Percentiles rank a stretch among this genome's conserved stretches.
Conservation (phyloP, 148 eudicot genomes). For the Camellia granthamiana region DNA sequence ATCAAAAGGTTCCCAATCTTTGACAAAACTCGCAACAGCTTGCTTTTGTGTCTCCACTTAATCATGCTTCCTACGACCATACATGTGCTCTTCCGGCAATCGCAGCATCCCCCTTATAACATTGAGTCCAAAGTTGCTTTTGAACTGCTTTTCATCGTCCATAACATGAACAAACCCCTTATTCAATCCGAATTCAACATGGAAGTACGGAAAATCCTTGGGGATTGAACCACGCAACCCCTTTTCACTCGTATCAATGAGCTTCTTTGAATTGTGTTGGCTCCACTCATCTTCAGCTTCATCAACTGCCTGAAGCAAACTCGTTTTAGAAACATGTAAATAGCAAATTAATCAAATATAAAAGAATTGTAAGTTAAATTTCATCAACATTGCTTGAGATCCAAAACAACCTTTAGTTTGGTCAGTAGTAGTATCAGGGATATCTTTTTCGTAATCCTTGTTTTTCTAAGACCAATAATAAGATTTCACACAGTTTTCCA, state of each 20-base stretch:
- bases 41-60: conserved; percentile 62
- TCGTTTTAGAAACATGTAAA: not conserved
- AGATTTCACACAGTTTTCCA: too few relatives aligned
- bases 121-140: conserved; percentile 73
- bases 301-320: conserved; percentile 73
- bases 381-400: too few relatives aligned
- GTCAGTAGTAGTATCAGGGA: too few relatives aligned
- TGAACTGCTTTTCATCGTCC: conserved; percentile 69
- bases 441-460: too few relatives aligned
- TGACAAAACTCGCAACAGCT: conserved; percentile 57
- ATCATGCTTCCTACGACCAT: conserved; percentile 63
- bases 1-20: conserved; percentile 85
- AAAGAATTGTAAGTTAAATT: not conserved
- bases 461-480: not conserved
- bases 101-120: conserved; percentile 84
- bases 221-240: conserved; percentile 86
- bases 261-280: conserved; percentile 87
- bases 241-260: conserved; percentile 83
- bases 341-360: not conserved
- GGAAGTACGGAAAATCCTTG: conserved; percentile 87
- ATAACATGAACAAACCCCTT: conserved; percentile 94
- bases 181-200: conserved; percentile 81
- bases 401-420: too few relatives aligned
- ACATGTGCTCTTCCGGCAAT: conserved; percentile 77
- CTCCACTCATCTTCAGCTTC: conserved; percentile 99